These are phyloP conservation scores for Ganoderma resinaceum DNA, from an alignment of 1,284 basidiomycete genomes.

Conservation along the genomic window DNA sequence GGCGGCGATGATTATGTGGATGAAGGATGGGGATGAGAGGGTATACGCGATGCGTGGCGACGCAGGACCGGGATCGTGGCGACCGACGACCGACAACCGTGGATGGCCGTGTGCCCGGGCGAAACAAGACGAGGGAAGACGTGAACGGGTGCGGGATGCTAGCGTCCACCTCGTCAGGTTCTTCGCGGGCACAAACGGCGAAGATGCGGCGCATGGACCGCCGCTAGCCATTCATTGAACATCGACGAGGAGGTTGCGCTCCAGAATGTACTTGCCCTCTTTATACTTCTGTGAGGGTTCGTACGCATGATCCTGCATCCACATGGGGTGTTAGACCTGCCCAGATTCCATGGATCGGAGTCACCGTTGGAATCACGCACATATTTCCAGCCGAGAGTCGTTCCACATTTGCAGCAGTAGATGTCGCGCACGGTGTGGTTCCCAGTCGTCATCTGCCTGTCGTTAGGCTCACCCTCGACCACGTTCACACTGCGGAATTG, in stretches of 20 bases:
- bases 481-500: constrained; percentile 79
- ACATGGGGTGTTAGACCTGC: constrained; percentile 11
- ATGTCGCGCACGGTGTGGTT: constrained; percentile 97
- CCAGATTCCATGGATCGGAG: constrained; percentile 11
- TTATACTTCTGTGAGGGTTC: constrained; percentile 95
- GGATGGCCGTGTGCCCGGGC: constrained; percentile 22
- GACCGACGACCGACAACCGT: constrained; percentile 29
- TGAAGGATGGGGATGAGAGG: constrained; percentile 6
- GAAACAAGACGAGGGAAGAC: constrained; percentile 25
- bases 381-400: constrained; percentile 96
- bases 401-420: constrained; percentile 88
- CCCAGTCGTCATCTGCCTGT: constrained; percentile 96
- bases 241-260: constrained; percentile 87
- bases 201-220: constrained; percentile 17
- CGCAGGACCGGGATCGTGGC: constrained; percentile 29
- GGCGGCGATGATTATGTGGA: constrained; percentile 11
- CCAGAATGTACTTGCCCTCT: constrained; percentile 97
- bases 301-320: constrained; percentile 85
- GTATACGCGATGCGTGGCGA: constrained; percentile 14
- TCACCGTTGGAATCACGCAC: constrained; percentile 55
- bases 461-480: constrained; percentile 85
- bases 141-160: constrained; percentile 11
- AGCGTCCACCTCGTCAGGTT: constrained; percentile 25
- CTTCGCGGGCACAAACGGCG: constrained; percentile 14
- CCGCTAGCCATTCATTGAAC: constrained; percentile 60